Conservation (phyloP, 495 filamentous ascomycete species). For the Ramalina intermedia region DNA sequence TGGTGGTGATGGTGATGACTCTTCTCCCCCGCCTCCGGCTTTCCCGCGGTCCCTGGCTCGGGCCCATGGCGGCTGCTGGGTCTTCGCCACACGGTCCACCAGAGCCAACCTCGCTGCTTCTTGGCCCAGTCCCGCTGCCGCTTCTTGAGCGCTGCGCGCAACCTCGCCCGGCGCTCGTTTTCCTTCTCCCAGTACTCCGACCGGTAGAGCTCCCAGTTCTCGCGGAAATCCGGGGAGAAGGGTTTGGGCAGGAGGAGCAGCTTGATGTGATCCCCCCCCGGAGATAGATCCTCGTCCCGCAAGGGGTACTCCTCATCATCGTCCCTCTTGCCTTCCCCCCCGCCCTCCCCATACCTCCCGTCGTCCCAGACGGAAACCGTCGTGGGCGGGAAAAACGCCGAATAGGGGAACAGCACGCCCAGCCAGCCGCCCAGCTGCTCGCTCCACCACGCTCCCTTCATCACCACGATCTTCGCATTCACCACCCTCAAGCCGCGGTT, state of each 20-base stretch:
- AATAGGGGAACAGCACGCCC: constrained; percentile 63
- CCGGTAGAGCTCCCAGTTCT: constrained; percentile 91
- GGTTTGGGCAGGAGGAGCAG: constrained; percentile 85
- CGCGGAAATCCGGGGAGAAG: constrained; percentile 87
- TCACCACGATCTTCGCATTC: constrained; percentile 89
- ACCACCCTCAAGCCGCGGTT: constrained; percentile 82
- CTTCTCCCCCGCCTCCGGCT: constrained; percentile 17
- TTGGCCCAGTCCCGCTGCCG: constrained; percentile 50
- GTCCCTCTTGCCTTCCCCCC: constrained; percentile 33
- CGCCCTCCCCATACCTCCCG: constrained; percentile 39
- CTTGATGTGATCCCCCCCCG: constrained; percentile 82
- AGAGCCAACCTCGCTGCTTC: constrained; percentile 62
- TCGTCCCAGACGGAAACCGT: constrained; percentile 39
- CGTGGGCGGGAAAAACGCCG: constrained; percentile 31
- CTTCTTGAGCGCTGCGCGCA: constrained; percentile 52
- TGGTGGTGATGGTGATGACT: constrained; percentile 22
- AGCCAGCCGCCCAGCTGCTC: constrained; percentile 55
- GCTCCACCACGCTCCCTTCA: constrained; percentile 69
- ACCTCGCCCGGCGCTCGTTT: constrained; percentile 68
- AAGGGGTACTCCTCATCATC: constrained; percentile 42
- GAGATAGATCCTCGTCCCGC: constrained; percentile 66
- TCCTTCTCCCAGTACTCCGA: constrained; percentile 94
- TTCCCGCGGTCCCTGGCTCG: constrained; percentile 16
- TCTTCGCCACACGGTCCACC: constrained; percentile 59
- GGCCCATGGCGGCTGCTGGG: constrained; percentile 28